These are phyloP conservation scores for Xylaria palmicola DNA, from an alignment of 495 filamentous ascomycete species.

Conservation along the genomic window DNA sequence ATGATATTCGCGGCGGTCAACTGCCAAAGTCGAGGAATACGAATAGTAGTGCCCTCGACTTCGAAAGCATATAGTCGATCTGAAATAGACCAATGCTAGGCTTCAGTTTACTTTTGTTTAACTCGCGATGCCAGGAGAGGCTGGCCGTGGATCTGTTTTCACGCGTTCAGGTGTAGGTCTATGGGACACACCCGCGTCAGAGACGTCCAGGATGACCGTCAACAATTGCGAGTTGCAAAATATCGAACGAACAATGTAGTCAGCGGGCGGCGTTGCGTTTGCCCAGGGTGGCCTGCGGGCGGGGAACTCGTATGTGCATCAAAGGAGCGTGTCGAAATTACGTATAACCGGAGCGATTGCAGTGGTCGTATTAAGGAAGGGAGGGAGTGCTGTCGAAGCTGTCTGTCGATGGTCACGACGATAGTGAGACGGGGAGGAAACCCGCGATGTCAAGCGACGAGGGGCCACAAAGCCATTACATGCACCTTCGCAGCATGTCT, in stretches of 20 bases:
- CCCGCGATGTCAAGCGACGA: slow-evolving; percentile 8
- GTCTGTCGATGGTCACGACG: slow-evolving; percentile 17
- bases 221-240: neutral
- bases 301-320: neutral
- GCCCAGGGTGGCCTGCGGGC: neutral
- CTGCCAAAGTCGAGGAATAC: too few relatives aligned
- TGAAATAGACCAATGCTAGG: neutral
- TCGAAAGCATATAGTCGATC: neutral
- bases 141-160: neutral
- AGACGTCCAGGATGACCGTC: neutral
- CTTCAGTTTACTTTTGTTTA: neutral
- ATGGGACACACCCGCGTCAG: neutral
- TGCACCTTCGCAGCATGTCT: neutral
- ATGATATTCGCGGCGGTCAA: too few relatives aligned
- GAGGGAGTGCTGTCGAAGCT: slow-evolving; percentile 13
- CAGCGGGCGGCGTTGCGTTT: slow-evolving; percentile 6
- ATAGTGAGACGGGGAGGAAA: neutral
- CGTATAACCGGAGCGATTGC: neutral
- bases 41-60: neutral
- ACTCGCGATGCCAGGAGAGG: neutral
- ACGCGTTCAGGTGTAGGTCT: neutral
- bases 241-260: too few relatives aligned
- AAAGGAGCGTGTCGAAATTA: slow-evolving; percentile 10
- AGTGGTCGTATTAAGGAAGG: neutral
- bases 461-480: neutral